Evolutionary conservation across 208 protist genomes (phyloP).

Genomic region (Leishmania braziliensis): DNA sequence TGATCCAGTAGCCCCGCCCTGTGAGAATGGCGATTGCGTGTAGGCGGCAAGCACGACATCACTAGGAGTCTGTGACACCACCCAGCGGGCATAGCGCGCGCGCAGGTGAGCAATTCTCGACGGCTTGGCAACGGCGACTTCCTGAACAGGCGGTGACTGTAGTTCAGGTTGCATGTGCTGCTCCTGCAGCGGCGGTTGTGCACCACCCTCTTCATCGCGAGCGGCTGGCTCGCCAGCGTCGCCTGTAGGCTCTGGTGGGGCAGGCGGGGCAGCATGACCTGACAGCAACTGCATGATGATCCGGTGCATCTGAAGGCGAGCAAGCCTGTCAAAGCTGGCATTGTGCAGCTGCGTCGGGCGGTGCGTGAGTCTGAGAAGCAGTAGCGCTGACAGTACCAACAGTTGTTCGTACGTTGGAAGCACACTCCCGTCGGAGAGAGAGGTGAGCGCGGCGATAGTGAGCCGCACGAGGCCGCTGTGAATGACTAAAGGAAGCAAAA

Average conservation of each 20-base stretch:
- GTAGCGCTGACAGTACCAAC: neutral
- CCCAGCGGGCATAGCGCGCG: conserved; percentile 8
- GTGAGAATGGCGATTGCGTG: neutral
- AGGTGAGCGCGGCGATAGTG: conserved; percentile 6
- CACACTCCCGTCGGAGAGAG: conserved; percentile 2
- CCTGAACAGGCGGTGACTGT: neutral
- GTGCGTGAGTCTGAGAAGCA: neutral
- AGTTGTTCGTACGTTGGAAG: neutral
- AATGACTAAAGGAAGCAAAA: conserved; percentile 15
- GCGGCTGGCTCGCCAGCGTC: neutral
- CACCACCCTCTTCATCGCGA: neutral
- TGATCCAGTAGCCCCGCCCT: neutral
- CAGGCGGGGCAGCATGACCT: neutral
- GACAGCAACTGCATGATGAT: neutral
- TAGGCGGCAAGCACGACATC: conserved; percentile 23
- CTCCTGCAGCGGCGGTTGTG: neutral
- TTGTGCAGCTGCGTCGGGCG: neutral
- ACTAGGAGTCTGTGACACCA: conserved; percentile 19
- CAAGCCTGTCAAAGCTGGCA: neutral
- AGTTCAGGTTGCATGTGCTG: neutral
- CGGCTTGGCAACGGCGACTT: neutral
- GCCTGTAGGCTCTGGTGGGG: neutral
- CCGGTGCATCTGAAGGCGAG: neutral
- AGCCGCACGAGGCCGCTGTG: conserved; percentile 19
- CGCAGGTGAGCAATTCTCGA: neutral